Base-by-base conservation (phyloP, 2,329 filamentous ascomycete genomes). In the Drechslerella coelobrocha region DNA sequence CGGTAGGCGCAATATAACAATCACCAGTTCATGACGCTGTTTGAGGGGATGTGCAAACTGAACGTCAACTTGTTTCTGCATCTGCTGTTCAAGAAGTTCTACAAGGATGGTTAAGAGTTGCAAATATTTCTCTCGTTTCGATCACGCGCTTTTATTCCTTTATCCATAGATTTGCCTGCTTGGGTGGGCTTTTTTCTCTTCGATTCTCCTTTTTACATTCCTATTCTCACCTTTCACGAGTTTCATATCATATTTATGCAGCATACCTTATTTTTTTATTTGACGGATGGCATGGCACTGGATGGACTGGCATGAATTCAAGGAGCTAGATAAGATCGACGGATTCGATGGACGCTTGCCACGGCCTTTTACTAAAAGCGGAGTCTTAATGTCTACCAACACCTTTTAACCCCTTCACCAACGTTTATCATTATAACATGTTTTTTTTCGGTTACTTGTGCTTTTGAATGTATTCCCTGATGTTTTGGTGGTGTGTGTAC, bases 41-140 rank as follows among this genome's bases (percentile, higher is more conserved):
- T 99, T 77, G 91, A 95, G 78, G 88, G 88, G 60, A 85, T 84
- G 73, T 83, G 97, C 78, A 88, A 89, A 80, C 85, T 99, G 77
- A 97, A 97, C 79, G 94, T 99, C 77, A 99, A 99, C 82, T 80
- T 99, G 77, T 86, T 99, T 81, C 83, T 99, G 83, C 94, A 99
- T 84, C 83, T 97, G 79, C 85, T 99, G 75, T 97, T 97, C 83
- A 96, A 95, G 85, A 99, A 99, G 84, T 99, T 99, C 80, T 99
- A 99, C 78, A 82, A 86, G 72, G 88, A 87, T 69, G 86, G 88
- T 76, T 87, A 81, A 56, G 50, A 1, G 23, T 43, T 21, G 57
- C 26, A 19, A 45, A 29, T 48, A 19, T 26, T 57, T 37, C 23
- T 54, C 56, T 41, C 2, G 17, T 54, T 53, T 17, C n/a, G n/a